Evolutionary conservation across 306 rosid genomes (phyloP).

Genomic region (Rosa chinensis): DNA sequence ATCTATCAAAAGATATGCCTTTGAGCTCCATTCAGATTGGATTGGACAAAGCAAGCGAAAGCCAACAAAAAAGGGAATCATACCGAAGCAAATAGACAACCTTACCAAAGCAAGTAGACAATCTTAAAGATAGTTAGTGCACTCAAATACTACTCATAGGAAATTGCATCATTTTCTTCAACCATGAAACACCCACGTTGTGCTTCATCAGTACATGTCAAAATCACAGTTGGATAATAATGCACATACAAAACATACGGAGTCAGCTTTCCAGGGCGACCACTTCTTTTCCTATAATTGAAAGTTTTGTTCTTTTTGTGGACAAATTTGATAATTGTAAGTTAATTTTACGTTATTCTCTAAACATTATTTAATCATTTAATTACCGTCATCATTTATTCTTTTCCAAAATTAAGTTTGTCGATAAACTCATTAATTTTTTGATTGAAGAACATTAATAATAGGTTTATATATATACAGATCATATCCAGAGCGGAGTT

Average conservation of each 20-base stretch:
- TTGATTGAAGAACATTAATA: too few relatives aligned
- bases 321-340: too few relatives aligned
- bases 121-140: background rate
- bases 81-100: background rate
- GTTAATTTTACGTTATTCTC: too few relatives aligned
- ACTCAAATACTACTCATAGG: background rate
- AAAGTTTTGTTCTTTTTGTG: too few relatives aligned
- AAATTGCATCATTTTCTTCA: slow-evolving; percentile 20
- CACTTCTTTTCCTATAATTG: background rate
- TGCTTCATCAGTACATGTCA: slow-evolving; percentile 33
- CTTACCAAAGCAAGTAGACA: background rate
- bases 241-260: background rate
- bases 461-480: too few relatives aligned
- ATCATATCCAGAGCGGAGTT: too few relatives aligned
- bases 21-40: slow-evolving; percentile 25
- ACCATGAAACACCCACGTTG: slow-evolving; percentile 20
- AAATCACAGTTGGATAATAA: background rate
- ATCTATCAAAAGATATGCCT: slow-evolving; percentile 26
- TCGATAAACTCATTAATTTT: too few relatives aligned
- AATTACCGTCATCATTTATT: too few relatives aligned
- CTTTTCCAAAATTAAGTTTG: too few relatives aligned
- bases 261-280: background rate
- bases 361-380: too few relatives aligned
- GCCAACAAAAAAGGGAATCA: background rate
- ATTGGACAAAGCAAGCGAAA: slow-evolving; percentile 30